Percentiles rank a stretch among this genome's conserved stretches.
These are phyloP conservation scores for Epichloe amarillans DNA, from an alignment of 2,329 filamentous ascomycete species.

Conservation along the genomic window DNA sequence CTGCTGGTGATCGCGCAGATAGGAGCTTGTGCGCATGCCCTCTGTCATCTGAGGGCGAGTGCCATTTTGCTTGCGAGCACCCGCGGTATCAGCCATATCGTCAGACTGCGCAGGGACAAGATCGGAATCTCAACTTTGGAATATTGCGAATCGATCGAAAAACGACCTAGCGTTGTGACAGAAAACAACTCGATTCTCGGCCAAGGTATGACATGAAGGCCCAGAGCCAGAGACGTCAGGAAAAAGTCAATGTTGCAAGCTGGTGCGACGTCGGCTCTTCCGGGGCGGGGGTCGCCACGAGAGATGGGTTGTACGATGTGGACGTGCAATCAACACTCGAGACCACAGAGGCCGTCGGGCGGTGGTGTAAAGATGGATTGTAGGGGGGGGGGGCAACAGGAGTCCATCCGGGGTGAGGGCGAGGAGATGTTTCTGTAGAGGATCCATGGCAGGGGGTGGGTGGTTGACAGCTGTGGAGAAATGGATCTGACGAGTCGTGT, in stretches of 20 bases:
- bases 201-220: no score
- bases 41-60: slow-evolving; percentile 33
- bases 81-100: slow-evolving; percentile 21
- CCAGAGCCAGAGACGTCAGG: no score
- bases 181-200: no score
- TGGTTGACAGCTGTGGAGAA: neutral
- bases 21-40: slow-evolving; percentile 45
- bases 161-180: no score
- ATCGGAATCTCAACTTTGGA: no score
- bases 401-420: neutral
- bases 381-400: no score
- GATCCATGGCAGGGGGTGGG: neutral
- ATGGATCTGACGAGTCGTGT: neutral
- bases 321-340: neutral
- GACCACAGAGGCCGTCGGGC: neutral
- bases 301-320: neutral
- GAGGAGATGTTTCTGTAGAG: neutral
- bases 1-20: slow-evolving; percentile 49
- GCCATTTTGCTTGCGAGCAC: slow-evolving; percentile 19
- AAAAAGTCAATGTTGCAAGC: neutral
- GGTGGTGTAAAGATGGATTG: neutral
- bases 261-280: slow-evolving; percentile 1
- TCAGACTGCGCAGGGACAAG: neutral
- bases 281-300: neutral
- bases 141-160: no score